Conservation (phyloP, 192 early-diverging fungal species). For the Podila epigama region DNA sequence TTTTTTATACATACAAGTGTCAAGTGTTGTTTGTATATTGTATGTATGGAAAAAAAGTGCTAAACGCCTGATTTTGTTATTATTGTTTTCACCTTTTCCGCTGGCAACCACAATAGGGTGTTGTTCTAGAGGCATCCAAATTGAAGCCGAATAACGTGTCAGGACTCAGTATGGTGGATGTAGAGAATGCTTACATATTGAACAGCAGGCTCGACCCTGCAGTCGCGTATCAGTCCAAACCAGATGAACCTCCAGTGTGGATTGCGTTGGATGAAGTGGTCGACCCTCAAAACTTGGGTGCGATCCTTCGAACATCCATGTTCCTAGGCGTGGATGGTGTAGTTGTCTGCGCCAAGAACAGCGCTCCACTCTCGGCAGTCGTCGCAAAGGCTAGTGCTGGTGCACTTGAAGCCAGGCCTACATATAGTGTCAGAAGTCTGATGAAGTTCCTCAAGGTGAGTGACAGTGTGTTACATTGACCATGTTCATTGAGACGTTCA, state of each 20-base stretch:
- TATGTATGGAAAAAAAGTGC: no score
- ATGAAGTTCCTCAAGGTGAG: constrained; percentile 66
- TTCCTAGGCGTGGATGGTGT: constrained; percentile 78
- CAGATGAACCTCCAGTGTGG: constrained; percentile 53
- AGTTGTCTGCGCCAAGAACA: constrained; percentile 59
- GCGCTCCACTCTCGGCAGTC: constrained; percentile 66
- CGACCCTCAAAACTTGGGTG: constrained; percentile 75
- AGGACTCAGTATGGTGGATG: constrained; percentile 14
- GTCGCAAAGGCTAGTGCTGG: constrained; percentile 76
- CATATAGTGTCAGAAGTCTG: constrained; percentile 63
- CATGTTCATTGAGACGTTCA: background rate
- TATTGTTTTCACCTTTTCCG: no score
- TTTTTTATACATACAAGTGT: background rate
- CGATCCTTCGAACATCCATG: constrained; percentile 67
- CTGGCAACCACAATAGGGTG: constrained; percentile 53
- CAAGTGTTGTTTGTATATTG: background rate
- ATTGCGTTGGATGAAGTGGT: constrained; percentile 62
- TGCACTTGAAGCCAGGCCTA: constrained; percentile 69
- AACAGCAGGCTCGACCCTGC: background rate
- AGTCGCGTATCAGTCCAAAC: background rate
- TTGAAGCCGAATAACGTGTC: constrained; percentile 6
- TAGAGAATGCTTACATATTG: background rate
- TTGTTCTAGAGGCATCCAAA: constrained; percentile 56
- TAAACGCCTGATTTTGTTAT: no score
- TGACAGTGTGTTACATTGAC: no score